Conservation (phyloP, 495 filamentous ascomycete genomes). For the Hypoxylon perforatum region DNA sequence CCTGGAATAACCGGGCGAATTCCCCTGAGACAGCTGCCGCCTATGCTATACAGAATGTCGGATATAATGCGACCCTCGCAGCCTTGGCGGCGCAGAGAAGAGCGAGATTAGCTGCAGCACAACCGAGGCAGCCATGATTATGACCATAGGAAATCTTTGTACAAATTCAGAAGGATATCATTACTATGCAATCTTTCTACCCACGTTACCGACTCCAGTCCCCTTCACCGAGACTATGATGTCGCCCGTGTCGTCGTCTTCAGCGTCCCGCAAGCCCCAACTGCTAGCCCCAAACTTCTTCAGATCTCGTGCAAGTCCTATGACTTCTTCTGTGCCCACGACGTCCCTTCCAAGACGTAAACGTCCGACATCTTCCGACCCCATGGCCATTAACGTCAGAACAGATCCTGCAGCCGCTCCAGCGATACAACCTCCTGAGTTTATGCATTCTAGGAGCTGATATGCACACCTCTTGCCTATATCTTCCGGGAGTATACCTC, state of each 20-base stretch:
- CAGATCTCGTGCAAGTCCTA: constrained; percentile 84
- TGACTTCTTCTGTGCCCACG: constrained; percentile 78
- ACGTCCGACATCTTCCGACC: constrained; percentile 70
- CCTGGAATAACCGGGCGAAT: constrained; percentile 63
- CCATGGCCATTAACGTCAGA: constrained; percentile 96
- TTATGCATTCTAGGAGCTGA: constrained; percentile 86
- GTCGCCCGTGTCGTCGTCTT: constrained; percentile 73
- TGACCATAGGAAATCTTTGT: constrained; percentile 34
- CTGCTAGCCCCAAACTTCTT: constrained; percentile 84
- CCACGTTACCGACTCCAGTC: constrained; percentile 93
- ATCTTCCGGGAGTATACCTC: constrained; percentile 88
- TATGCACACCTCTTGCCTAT: constrained; percentile 87
- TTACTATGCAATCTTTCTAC: constrained; percentile 86
- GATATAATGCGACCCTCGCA: constrained; percentile 61
- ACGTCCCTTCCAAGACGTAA: constrained; percentile 76
- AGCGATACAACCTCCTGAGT: constrained; percentile 83
- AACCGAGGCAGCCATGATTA: constrained; percentile 41
- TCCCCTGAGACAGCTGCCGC: constrained; percentile 59
- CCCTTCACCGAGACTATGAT: constrained; percentile 93
- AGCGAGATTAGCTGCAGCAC: constrained; percentile 47
- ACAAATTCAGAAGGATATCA: constrained; percentile 44
- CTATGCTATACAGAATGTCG: constrained; percentile 61
- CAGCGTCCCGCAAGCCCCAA: constrained; percentile 81
- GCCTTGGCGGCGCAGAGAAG: constrained; percentile 57
- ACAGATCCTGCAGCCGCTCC: constrained; percentile 74